Evolutionary conservation across 805 yeast species (phyloP), one percentile per base, ranked within the genome.

Genomic region (Ogataea degrootiae): DNA sequence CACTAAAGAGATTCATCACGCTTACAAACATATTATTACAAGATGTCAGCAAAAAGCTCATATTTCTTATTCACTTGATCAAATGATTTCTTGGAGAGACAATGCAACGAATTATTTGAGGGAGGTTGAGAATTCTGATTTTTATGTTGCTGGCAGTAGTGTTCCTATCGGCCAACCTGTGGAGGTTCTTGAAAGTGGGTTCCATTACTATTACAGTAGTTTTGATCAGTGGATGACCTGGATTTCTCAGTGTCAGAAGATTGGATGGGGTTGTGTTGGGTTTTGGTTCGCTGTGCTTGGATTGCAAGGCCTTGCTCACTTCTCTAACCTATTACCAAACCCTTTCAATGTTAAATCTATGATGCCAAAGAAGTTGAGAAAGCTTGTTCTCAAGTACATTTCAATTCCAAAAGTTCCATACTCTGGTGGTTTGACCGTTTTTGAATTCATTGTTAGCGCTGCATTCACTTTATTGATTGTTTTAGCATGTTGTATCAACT

Each of bases 191-290:
- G 55, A 54, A 23, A 58, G 66, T 1, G 62, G 57, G 9, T 72
- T 64, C 46, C 59, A 49, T 5, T 68, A 63, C 46, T 71, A 68
- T 44, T 60, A 60, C 39, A 43, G 50, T 8, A 65, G 69, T 6
- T 71, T 70, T 52, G 64, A 67, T 43, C 70, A 72, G 43, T 66
- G 59, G 38, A 65, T 69, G 22, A 60, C 65, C 6, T 69, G 67
- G 34, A 72, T 72, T 8, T 49, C 62, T 23, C 59, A 69, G 42
- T 68, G 74, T 17, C 73, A 55, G 39, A 50, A 72, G 57, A 67
- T 66, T 44, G 76, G 74, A 11, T 74, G 77, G 77, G 78, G 76
- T n/a, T 57, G 62, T 36, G 60, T 72, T 23, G 70, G 70, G 47
- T 73, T 61, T 47, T 74, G 77, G 77, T 59, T 58, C 0, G 56